A percentile compares a stretch with the other conserved stretches of the same genome.
Evolutionary conservation across 495 filamentous ascomycete species (phyloP).

Genomic region (Aspergillus leporis): DNA sequence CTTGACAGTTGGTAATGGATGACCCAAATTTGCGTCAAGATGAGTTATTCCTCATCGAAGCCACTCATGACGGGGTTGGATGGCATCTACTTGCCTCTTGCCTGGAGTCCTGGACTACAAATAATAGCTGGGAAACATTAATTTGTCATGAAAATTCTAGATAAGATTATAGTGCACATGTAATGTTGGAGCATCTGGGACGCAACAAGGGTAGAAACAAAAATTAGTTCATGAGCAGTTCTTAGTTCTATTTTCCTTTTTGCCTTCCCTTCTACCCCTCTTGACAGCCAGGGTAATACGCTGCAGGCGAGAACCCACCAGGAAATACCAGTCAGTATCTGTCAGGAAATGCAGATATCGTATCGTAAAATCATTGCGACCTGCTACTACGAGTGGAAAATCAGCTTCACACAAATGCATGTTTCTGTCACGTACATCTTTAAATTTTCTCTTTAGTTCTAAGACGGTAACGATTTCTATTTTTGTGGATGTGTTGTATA

Average conservation of each 20-base stretch:
- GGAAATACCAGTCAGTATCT: neutral
- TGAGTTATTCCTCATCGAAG: neutral
- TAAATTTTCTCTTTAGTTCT: too few species aligned
- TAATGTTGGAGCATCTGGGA: neutral
- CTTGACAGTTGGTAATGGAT: neutral
- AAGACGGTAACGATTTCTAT: too few species aligned
- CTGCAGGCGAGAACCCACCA: neutral
- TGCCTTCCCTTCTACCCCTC: too few species aligned
- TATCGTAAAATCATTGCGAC: neutral
- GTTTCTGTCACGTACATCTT: neutral
- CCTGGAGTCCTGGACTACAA: neutral
- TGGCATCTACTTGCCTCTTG: neutral
- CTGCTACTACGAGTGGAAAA: neutral
- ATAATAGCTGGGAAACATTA: neutral
- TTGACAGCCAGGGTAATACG: too few species aligned
- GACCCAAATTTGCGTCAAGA: neutral
- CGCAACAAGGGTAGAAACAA: neutral
- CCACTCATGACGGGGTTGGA: neutral
- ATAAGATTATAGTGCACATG: neutral
- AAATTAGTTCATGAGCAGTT: neutral
- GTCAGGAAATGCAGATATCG: neutral
- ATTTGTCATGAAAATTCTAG: slow-evolving; percentile 1
- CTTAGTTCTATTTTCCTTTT: neutral
- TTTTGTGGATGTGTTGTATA: too few species aligned
- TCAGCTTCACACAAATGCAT: neutral